Conservation (phyloP, 176 grass and related monocot species). For the Triticum timopheevii region DNA sequence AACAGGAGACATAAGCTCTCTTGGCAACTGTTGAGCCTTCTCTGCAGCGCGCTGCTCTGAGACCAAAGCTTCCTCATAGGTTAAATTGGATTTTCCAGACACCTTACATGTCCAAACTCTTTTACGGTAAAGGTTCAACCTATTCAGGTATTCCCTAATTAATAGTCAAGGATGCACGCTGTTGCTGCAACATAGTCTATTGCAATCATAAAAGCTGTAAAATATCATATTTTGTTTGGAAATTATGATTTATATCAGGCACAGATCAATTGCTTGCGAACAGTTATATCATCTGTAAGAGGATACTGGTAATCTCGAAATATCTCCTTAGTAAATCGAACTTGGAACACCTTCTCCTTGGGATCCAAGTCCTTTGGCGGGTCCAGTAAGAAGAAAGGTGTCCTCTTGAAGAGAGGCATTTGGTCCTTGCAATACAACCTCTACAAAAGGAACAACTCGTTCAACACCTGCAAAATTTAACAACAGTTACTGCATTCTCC, state of each 20-base stretch:
- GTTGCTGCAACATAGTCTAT: conserved; percentile 24
- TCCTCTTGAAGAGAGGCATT: conserved; percentile 91
- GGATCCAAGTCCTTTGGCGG: conserved; percentile 67
- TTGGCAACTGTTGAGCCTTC: conserved; percentile 77
- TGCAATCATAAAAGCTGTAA: conserved; percentile 3
- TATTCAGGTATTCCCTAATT: conserved; percentile 77
- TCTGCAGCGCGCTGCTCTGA: conserved; percentile 65
- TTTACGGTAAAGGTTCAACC: conserved; percentile 71
- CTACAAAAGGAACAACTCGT: conserved; percentile 1
- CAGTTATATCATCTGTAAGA: conserved; percentile 31
- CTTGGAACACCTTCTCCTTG: conserved; percentile 67
- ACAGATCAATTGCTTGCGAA: conserved; percentile 14
- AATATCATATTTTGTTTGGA: conserved; percentile 2
- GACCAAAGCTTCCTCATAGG: conserved; percentile 90
- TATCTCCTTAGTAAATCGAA: conserved; percentile 88
- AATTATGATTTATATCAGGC: not conserved
- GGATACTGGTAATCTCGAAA: conserved; percentile 93
- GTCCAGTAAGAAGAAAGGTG: conserved; percentile 52
- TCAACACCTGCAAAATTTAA: conserved; percentile 16
- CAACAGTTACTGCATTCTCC: not conserved
- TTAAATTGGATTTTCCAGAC: conserved; percentile 81
- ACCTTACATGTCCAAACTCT: conserved; percentile 82
- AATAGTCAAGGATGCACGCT: conserved; percentile 55
- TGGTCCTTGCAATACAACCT: conserved; percentile 16
- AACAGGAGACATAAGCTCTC: conserved; percentile 62